Evolutionary conservation across 345 rosid species (phyloP).

Genomic region (Ceriops zippeliana): DNA sequence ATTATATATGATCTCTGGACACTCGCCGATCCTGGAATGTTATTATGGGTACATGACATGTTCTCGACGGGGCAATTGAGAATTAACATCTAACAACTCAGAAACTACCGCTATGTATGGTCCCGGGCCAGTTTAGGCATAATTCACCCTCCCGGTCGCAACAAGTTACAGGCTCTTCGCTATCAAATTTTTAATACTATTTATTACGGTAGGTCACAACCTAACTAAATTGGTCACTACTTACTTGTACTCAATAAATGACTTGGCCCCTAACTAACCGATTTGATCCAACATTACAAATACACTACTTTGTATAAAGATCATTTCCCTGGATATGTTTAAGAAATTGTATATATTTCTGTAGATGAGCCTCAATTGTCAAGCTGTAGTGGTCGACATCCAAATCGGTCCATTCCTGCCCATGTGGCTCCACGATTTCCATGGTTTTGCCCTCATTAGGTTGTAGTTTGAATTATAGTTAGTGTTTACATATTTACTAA

Average conservation of each 20-base stretch:
- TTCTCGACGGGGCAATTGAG: conserved; percentile 14
- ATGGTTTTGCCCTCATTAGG: conserved; percentile 7
- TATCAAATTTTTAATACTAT: conserved; percentile 43
- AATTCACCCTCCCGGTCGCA: background rate
- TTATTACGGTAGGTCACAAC: conserved; percentile 62
- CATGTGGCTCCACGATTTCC: conserved; percentile 28
- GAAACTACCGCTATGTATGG: conserved; percentile 16
- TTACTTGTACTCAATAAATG: conserved; percentile 48
- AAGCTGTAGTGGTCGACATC: conserved; percentile 21
- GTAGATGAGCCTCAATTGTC: conserved; percentile 14
- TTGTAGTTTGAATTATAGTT: background rate
- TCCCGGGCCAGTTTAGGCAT: conserved; percentile 4
- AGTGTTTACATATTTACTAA: background rate
- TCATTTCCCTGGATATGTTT: background rate
- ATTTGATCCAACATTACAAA: conserved; percentile 20
- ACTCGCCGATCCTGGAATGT: background rate
- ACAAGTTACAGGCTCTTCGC: conserved; percentile 12
- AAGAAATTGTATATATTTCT: background rate
- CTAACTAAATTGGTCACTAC: conserved; percentile 47
- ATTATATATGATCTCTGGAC: background rate
- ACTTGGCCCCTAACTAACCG: conserved; percentile 38
- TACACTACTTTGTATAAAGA: background rate
- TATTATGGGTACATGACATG: conserved; percentile 20
- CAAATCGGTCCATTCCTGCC: conserved; percentile 18
- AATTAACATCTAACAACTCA: conserved; percentile 28